A percentile compares a stretch with the other conserved stretches of the same genome.
These are phyloP conservation scores for Caloboletus firmus DNA, from an alignment of 1,284 basidiomycete species.

Conservation along the genomic window DNA sequence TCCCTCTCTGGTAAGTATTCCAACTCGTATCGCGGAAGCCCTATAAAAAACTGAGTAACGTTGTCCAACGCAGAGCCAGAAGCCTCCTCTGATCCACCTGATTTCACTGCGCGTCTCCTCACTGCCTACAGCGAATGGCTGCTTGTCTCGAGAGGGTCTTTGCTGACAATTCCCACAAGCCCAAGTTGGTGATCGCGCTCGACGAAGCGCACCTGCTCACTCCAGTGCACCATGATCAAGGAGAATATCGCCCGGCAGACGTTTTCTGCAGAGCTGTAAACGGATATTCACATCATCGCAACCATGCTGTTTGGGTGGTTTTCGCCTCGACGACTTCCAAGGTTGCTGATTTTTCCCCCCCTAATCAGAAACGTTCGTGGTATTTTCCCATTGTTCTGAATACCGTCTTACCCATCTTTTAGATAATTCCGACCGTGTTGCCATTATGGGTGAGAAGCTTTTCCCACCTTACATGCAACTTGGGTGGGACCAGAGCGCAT, in stretches of 20 bases:
- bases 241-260: slow-evolving; percentile 4
- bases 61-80: background rate
- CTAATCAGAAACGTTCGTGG: slow-evolving; percentile 3
- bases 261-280: slow-evolving; percentile 2
- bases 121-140: background rate
- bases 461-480: background rate
- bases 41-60: background rate
- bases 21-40: background rate
- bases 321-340: slow-evolving; percentile 18
- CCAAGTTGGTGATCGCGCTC: background rate
- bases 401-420: too few relatives aligned
- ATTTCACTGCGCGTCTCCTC: background rate
- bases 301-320: slow-evolving; percentile 11
- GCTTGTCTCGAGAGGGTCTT: background rate
- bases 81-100: background rate
- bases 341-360: slow-evolving; percentile 9
- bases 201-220: background rate
- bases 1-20: background rate
- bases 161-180: background rate
- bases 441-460: background rate
- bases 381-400: too few relatives aligned
- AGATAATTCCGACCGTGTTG: background rate
- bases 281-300: background rate
- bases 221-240: background rate
- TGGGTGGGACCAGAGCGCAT: background rate